Base-by-base conservation (phyloP, 495 filamentous ascomycete genomes). In the Hypomontagnella monticulosa region DNA sequence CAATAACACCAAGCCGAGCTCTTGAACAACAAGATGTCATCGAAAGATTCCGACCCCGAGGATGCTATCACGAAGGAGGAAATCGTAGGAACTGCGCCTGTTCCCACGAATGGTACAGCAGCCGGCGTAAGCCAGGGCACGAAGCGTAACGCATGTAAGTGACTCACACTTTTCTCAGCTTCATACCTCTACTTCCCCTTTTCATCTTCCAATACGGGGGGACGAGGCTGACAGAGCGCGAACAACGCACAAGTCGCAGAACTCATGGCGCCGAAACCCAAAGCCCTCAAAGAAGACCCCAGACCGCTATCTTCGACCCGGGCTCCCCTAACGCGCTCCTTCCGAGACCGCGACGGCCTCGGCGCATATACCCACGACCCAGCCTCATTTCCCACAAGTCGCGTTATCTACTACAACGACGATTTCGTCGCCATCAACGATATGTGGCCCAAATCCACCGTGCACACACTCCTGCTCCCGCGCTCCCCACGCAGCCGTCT, bases 401-500 rank as follows among this genome's bases (percentile, higher is more conserved):
- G 80, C 0, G 89, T 97, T 0, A 82, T 97, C 46, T 89, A 86
- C 72, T 78, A 90, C 75, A 86, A 88, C 66, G 76, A 80, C 5
- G 76, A 88, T 60, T 96, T 90, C 59, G 93, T 97, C 40, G 85
- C 85, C 12, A 92, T 97, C 76, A 79, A 89, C 40, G 95, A 99
- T 75, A 74, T 84, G 48, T 99, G 86, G 72, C 93, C 94, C 4
- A 97, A 98, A 75, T 86, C 92, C 16, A 85, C 83, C 10, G 78
- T 97, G 5, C 95, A 99, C 75, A 80, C 92, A 0, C 91, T 99
- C 11, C 85, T 99, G 8, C 85, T 99, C 3, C 92, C 93, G 8
- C 90, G 93, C 18, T 85, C 90, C 38, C 75, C 80, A 0, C 88
- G 88, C 69, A 85, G 80, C 61, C 73, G 80, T 8, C 79, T 87